Base-by-base conservation (phyloP, 805 yeast genomes). In the Jamesozyma jinghongensis region DNA sequence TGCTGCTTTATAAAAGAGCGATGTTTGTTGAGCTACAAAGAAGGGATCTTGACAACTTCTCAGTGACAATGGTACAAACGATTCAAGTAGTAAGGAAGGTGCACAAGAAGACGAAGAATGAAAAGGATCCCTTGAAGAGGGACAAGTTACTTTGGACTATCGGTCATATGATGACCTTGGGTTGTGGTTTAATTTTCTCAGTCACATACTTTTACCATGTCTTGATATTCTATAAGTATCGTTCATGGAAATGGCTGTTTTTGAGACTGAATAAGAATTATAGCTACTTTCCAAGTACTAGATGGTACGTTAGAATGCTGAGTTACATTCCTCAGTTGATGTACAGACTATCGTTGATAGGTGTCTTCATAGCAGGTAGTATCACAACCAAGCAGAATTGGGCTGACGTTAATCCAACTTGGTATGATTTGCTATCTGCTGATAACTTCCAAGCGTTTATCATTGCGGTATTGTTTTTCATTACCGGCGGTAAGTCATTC, bases 361-460 rank as follows among this genome's bases (percentile, higher is more conserved):
- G 88, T 13, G 71, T 77, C 1, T 54, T 74, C 29, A 39, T 63
- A 11, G 68, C 87, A 3, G 71, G 77, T 50, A 45, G 69, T 1
- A 63, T 78, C 33, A 70, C 85, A 1, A 65, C 76, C 39, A 52
- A 71, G 26, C 79, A 80, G 36, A 76, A 75, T 48, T 79, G 78
- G 63, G 79, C 79, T 19, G 65, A 75, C 16, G 64, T 68, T 22
- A 67, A 71, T 39, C 94, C 94, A 5, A 69, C 79, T 4, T 70
- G 77, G 54, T 71, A 73, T 41, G 75, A 79, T 4, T 65, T 87
- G 56, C 54, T 85, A 40, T 78, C 87, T 8, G 75, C 85, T 19
- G 85, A 77, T 49, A 83, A 84, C 57, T 82, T 82, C 67, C 95
- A 85, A 61, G 75, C 74, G 53, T 63, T 78, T 40, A 46, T 74